A percentile compares a stretch with the other conserved stretches of the same genome.
Evolutionary conservation across 1,284 basidiomycete genomes (phyloP).

Genomic region (Puccinia coronata): DNA sequence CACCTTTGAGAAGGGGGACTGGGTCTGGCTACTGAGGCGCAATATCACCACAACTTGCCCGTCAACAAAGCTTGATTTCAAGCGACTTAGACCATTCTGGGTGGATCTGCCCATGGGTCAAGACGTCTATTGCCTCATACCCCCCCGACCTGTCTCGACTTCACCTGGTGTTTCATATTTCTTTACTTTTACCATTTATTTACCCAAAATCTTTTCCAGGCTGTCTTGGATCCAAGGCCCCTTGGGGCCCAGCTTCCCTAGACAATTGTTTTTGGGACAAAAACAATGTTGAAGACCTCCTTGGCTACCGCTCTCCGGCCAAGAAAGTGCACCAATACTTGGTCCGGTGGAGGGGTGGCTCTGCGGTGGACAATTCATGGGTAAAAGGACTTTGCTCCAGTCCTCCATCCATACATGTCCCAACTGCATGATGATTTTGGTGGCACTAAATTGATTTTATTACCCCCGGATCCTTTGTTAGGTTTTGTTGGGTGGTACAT

Average conservation of each 20-base stretch:
- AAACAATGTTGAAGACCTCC: not conserved
- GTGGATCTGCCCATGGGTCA: no score
- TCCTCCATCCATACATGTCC: not conserved
- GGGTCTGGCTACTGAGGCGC: no score
- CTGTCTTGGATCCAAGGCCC: not conserved
- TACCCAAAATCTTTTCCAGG: not conserved
- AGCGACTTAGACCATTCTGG: no score
- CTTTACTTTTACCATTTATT: no score
- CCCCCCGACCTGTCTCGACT: no score
- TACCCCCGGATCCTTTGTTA: not conserved
- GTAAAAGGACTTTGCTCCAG: not conserved
- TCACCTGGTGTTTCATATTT: no score
- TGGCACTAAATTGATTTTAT: not conserved
- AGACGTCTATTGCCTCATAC: no score
- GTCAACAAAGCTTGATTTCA: no score
- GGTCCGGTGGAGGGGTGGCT: not conserved
- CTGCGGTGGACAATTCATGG: constrained; percentile 3
- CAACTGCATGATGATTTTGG: not conserved
- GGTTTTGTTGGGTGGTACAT: not conserved
- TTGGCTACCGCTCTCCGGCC: not conserved
- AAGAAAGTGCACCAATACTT: not conserved
- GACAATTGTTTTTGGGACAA: not conserved
- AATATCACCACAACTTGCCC: no score
- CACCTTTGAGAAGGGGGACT: no score
- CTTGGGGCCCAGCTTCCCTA: not conserved